These are phyloP conservation scores for Luvunga scandens DNA, from an alignment of 345 rosid genomes.

Conservation along the genomic window DNA sequence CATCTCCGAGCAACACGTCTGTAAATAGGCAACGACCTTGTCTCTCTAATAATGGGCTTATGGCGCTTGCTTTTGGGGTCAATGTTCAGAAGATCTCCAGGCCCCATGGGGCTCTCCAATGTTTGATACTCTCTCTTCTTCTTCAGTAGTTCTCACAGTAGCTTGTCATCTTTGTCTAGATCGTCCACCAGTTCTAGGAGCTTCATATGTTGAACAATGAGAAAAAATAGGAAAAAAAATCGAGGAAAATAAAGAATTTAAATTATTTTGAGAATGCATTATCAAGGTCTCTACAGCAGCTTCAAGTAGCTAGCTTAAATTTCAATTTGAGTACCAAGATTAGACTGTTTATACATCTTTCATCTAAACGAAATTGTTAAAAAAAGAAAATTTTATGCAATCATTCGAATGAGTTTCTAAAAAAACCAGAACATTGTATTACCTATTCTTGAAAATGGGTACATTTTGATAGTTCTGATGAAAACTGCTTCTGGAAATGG, in stretches of 20 bases:
- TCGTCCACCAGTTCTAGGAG: slow-evolving; percentile 29
- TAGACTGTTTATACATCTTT: background rate
- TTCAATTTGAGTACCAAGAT: background rate
- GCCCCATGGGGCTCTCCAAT: slow-evolving; percentile 49
- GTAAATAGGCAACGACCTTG: slow-evolving; percentile 5
- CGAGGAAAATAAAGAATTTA: too few relatives aligned
- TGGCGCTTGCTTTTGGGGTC: slow-evolving; percentile 17
- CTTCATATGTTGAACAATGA: slow-evolving; percentile 23
- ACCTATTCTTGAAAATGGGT: too few relatives aligned
- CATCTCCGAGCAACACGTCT: slow-evolving; percentile 20
- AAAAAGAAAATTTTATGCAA: background rate
- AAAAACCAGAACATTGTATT: background rate
- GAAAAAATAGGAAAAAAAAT: background rate
- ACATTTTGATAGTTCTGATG: too few relatives aligned
- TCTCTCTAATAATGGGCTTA: slow-evolving; percentile 1
- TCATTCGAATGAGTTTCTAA: too few relatives aligned
- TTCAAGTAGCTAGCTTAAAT: too few relatives aligned
- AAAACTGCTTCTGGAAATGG: too few relatives aligned
- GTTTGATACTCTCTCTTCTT: slow-evolving; percentile 36
- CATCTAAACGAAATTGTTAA: background rate
- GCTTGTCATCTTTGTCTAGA: slow-evolving; percentile 34
- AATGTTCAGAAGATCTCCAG: slow-evolving; percentile 28
- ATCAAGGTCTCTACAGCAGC: too few relatives aligned
- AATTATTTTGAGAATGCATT: too few relatives aligned
- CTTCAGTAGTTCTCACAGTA: slow-evolving; percentile 42